Evolutionary conservation across 352 stramenopile species (phyloP), one percentile per base, ranked within the genome.

Genomic region (Thalassiosira mediterranea): DNA sequence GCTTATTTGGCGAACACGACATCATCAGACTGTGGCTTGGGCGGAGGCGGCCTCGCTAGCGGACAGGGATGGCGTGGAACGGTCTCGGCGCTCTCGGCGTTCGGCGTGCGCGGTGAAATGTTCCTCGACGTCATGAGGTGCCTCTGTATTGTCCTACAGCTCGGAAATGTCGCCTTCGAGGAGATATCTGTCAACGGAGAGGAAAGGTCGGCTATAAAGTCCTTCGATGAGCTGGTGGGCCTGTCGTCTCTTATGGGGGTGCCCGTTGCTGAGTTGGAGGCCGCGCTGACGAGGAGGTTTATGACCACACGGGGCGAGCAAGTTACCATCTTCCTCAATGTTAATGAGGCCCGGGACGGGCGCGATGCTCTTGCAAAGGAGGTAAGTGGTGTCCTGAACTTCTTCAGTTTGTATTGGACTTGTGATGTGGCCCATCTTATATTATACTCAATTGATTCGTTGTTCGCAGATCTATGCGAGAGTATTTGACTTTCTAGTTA

Each of bases 131-230:
- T 98, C 31, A 89, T 97, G 56, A 84, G 92, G 53, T 94, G 96
- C 7, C 87, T 98, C 46, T 93, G 86, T 13, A 89, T 93, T 17
- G 91, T 97, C 42, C 73, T 98, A 34, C 94, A 97, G 65, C 73
- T 98, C 1, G 96, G 95, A 32, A 96, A 98, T 75, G 91, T 96
- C 3, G 86, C 78, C 8, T 97, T 98, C 83, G 94, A 89, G 79
- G 51, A 85, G 84, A 48, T 95, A 91, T 32, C 81, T 58, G 15
- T 71, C 21, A 67, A 86, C 51, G 54, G 77, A 40, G 83, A 91
- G 51, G 88, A 90, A 46, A 68, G 75, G 25, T 83, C 87, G 5
- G 65, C 83, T 4, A 90, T 91, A 42, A 88, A 76, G 28, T 84
- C 72, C 11, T 54, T 42, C 21, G 79, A 88, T 26, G 80, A 82